phyloP scores from a whole-genome alignment of 495 filamentous ascomycete species.

The Melanomma pulvis-pyrius region DNA sequence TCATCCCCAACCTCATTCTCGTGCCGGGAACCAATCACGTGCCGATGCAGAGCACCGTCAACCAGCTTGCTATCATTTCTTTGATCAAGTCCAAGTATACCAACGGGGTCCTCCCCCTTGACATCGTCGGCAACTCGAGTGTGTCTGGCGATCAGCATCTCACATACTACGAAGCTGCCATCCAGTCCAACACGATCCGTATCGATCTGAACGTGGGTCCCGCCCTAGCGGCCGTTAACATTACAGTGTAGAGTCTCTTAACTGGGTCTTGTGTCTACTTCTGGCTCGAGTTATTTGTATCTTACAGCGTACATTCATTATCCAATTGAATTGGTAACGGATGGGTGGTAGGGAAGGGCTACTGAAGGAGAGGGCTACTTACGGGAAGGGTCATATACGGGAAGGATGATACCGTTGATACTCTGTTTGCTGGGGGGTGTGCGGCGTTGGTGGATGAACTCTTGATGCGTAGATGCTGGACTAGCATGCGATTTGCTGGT shows the following conservation, averaged over 20 bases:
- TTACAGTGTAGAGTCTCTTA: neutral
- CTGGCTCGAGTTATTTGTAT: neutral
- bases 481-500: no score
- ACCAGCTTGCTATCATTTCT: slow-evolving; percentile 53
- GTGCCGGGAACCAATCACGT: slow-evolving; percentile 63
- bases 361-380: no score
- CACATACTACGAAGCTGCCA: slow-evolving; percentile 61
- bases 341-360: no score
- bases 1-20: slow-evolving; percentile 61
- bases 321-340: no score
- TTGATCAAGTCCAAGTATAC: slow-evolving; percentile 50
- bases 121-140: slow-evolving; percentile 60
- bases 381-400: no score
- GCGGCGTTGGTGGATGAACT: no score
- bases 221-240: slow-evolving; percentile 39
- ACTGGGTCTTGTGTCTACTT: neutral
- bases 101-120: slow-evolving; percentile 59
- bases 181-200: slow-evolving; percentile 48
- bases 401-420: no score
- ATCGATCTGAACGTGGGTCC: slow-evolving; percentile 50
- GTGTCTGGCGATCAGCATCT: slow-evolving; percentile 62
- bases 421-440: no score
- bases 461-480: no score
- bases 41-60: slow-evolving; percentile 57
- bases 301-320: no score